Evolutionary conservation across 768 basidiomycete species (phyloP).

Genomic region (Pleurotus sapidus): DNA sequence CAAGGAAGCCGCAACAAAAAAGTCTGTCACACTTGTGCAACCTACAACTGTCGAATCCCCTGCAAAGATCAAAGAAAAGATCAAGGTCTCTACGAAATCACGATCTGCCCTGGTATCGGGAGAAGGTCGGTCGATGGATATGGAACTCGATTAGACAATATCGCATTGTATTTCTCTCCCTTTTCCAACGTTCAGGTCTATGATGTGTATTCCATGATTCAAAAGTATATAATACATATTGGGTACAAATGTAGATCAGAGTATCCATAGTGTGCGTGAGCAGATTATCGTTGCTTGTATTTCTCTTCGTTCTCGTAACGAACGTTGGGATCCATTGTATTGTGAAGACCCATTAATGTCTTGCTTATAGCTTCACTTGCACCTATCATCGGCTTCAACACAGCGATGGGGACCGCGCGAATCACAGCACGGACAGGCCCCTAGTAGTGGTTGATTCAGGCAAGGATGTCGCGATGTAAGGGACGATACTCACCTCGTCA

Average conservation of each 20-base stretch:
- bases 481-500: slow-evolving; percentile 64
- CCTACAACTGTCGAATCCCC: slow-evolving; percentile 47
- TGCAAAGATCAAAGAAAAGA: slow-evolving; percentile 67
- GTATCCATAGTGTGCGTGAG: slow-evolving; percentile 14
- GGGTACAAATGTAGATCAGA: slow-evolving; percentile 8
- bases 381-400: slow-evolving; percentile 97
- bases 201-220: background rate
- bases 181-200: slow-evolving; percentile 15
- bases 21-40: slow-evolving; percentile 63
- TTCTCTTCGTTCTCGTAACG: slow-evolving; percentile 87
- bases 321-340: slow-evolving; percentile 85
- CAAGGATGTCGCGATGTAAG: background rate
- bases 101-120: slow-evolving; percentile 77
- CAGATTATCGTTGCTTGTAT: slow-evolving; percentile 74
- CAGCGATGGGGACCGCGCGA: slow-evolving; percentile 95
- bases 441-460: slow-evolving; percentile 36
- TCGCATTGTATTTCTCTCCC: slow-evolving; percentile 3
- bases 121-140: slow-evolving; percentile 86
- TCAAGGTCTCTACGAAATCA: slow-evolving; percentile 64
- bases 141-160: slow-evolving; percentile 70
- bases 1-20: slow-evolving; percentile 47
- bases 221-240: slow-evolving; percentile 10
- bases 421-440: slow-evolving; percentile 93
- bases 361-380: slow-evolving; percentile 96
- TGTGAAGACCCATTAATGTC: slow-evolving; percentile 90